These are phyloP conservation scores for Euphorbia pulcherrima DNA, from an alignment of 345 rosid species.

Conservation along the genomic window DNA sequence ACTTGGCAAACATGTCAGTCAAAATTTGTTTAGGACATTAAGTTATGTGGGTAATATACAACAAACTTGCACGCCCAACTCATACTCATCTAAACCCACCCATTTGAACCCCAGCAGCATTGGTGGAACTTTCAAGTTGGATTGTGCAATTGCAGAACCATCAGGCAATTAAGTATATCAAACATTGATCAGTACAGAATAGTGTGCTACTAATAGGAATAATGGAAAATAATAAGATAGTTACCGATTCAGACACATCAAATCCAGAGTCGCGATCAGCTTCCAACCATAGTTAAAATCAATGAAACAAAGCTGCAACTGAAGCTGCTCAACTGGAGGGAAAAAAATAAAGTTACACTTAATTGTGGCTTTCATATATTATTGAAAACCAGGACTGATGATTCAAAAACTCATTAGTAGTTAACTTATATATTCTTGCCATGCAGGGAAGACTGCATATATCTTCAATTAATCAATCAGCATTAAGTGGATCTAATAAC, in stretches of 20 bases:
- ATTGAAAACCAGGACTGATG: neutral
- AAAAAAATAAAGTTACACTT: neutral
- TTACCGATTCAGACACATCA: constrained; percentile 69
- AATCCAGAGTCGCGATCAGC: constrained; percentile 49
- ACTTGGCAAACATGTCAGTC: neutral
- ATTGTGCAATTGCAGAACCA: neutral
- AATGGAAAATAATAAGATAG: neutral
- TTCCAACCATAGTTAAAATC: constrained; percentile 45
- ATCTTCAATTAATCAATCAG: neutral
- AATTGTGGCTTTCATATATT: neutral
- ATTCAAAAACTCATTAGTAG: neutral
- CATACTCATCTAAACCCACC: neutral
- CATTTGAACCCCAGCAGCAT: neutral
- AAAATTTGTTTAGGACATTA: neutral
- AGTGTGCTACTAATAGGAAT: neutral
- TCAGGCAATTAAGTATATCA: neutral
- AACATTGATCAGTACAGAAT: neutral
- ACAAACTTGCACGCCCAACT: neutral
- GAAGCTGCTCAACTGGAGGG: constrained; percentile 61
- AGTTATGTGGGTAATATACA: neutral
- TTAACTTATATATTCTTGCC: neutral
- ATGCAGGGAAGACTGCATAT: neutral
- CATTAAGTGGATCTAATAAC: neutral
- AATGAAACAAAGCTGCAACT: constrained; percentile 56
- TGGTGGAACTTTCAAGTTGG: neutral